These are phyloP conservation scores for Betula pendula DNA, from an alignment of 306 rosid genomes.

Conservation along the genomic window DNA sequence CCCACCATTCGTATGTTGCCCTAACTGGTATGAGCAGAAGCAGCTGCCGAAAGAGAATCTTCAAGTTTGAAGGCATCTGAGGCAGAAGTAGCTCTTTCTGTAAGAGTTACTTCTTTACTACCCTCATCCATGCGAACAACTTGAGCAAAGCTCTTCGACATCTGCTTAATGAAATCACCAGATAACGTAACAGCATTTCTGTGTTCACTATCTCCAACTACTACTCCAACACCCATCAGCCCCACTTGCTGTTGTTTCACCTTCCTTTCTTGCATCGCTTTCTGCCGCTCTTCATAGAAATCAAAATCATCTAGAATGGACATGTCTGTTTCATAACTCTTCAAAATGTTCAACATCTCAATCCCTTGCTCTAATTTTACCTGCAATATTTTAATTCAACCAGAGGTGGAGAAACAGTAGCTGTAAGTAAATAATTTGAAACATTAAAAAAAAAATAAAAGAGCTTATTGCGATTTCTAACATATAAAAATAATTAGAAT, in stretches of 20 bases:
- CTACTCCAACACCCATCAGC: slow-evolving; percentile 48
- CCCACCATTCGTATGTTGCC: slow-evolving; percentile 11
- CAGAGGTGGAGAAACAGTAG: slow-evolving; percentile 13
- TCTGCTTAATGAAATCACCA: slow-evolving; percentile 69
- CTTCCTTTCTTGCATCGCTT: slow-evolving; percentile 81
- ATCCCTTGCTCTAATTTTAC: slow-evolving; percentile 73
- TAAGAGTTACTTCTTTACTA: slow-evolving; percentile 40
- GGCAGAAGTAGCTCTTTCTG: slow-evolving; percentile 44
- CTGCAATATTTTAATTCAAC: slow-evolving; percentile 42
- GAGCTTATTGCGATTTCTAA: background rate
- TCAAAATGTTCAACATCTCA: slow-evolving; percentile 75
- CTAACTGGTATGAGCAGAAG: slow-evolving; percentile 60
- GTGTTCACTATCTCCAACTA: slow-evolving; percentile 61
- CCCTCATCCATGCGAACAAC: slow-evolving; percentile 73
- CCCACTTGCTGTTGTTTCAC: slow-evolving; percentile 68
- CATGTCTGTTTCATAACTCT: slow-evolving; percentile 64
- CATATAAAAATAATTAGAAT: background rate
- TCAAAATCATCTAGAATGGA: slow-evolving; percentile 85
- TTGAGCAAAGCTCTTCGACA: slow-evolving; percentile 80
- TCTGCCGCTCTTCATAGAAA: slow-evolving; percentile 81
- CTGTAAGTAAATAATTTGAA: background rate
- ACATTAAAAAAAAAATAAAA: background rate
- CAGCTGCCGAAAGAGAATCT: slow-evolving; percentile 49
- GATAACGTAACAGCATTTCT: slow-evolving; percentile 41
- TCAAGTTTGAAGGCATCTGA: slow-evolving; percentile 54